Percentiles rank a stretch among this genome's conserved stretches.
Evolutionary conservation across 768 basidiomycete genomes (phyloP).

Genomic region (Tephrocybe sp.): DNA sequence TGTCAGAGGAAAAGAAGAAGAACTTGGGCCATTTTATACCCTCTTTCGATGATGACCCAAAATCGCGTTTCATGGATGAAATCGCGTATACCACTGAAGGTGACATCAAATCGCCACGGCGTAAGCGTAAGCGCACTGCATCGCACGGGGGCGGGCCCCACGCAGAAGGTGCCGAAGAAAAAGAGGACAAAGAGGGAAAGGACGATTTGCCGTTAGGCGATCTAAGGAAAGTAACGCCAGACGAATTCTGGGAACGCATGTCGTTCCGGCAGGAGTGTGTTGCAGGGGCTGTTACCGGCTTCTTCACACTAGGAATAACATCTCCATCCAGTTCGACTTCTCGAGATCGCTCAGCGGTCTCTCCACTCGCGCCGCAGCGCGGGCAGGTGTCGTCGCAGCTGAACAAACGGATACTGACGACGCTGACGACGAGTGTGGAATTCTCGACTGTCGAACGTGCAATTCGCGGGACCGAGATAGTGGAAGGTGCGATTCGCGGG

Average conservation of each 20-base stretch:
- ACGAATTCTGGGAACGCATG: conserved; percentile 98
- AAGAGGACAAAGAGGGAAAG: conserved; percentile 21
- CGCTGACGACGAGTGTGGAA: conserved; percentile 73
- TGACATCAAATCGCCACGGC: conserved; percentile 58
- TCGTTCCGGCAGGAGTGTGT: conserved; percentile 94
- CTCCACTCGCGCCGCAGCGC: conserved; percentile 48
- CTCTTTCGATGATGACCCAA: conserved; percentile 95
- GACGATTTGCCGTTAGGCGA: conserved; percentile 50
- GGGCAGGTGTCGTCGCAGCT: conserved; percentile 68
- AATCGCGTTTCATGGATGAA: conserved; percentile 91
- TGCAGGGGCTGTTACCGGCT: conserved; percentile 88
- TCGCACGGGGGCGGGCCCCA: no score
- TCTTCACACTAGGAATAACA: conserved; percentile 72
- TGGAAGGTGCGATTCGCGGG: conserved; percentile 68
- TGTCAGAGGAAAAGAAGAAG: conserved; percentile 25
- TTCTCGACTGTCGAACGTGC: conserved; percentile 70
- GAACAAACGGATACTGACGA: conserved; percentile 67
- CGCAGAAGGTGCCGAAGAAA: conserved; percentile 24
- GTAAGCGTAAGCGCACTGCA: conserved; percentile 53
- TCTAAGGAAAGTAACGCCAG: conserved; percentile 56
- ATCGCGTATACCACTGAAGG: conserved; percentile 72
- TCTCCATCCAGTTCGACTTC: conserved; percentile 19
- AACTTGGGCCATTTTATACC: conserved; percentile 80
- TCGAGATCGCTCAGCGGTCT: conserved; percentile 25
- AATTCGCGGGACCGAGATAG: conserved; percentile 65